Percentiles rank a stretch among this genome's conserved stretches.
Conservation (phyloP, 176 grass and related monocot genomes). For the Dendrocalamus sinicus region DNA sequence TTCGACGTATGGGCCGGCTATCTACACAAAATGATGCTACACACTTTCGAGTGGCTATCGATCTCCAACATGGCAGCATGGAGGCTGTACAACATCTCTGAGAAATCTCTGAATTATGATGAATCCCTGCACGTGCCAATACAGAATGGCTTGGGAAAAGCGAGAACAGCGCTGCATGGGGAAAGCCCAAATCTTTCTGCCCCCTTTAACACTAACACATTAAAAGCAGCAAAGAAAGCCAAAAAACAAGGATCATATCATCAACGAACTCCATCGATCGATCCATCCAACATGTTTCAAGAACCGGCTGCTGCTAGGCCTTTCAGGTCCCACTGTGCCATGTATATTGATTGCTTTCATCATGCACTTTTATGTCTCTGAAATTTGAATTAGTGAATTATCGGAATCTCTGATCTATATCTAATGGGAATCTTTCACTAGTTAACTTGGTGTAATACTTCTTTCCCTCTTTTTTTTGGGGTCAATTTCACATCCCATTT, state of each 20-base stretch:
- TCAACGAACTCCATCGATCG: neutral
- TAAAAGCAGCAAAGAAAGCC: neutral
- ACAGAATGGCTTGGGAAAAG: slow-evolving; percentile 36
- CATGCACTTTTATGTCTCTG: neutral
- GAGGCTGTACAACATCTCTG: slow-evolving; percentile 4
- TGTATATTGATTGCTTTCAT: neutral
- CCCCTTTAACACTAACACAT: neutral
- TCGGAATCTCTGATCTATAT: slow-evolving; percentile 25
- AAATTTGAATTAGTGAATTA: neutral
- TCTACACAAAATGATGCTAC: neutral
- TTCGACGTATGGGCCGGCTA: neutral
- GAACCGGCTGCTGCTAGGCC: neutral
- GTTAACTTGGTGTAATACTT: neutral
- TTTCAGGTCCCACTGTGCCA: neutral
- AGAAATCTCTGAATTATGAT: neutral
- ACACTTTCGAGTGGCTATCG: slow-evolving; percentile 12
- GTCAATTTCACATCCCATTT: neutral
- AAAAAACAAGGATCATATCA: neutral
- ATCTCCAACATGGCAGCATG: slow-evolving; percentile 41
- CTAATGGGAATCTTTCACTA: neutral
- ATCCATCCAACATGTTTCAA: neutral
- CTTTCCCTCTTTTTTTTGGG: neutral
- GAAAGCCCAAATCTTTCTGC: neutral
- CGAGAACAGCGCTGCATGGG: slow-evolving; percentile 31
- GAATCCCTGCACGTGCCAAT: neutral